phyloP scores from a whole-genome alignment of 2,329 filamentous ascomycete genomes.

The Apiospora saccharicola region DNA sequence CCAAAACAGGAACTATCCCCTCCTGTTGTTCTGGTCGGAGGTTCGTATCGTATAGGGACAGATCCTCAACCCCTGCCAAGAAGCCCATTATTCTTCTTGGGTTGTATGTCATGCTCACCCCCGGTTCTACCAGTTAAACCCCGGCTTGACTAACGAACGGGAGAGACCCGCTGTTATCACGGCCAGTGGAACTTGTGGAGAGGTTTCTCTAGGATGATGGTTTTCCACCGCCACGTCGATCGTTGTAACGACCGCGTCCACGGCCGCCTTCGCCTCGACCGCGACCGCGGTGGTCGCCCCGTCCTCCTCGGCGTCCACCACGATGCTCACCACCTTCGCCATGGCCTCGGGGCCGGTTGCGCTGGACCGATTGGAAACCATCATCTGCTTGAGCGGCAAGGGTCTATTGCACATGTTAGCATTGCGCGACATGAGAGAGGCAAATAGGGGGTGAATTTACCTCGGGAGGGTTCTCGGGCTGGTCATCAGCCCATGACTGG shows the following conservation, averaged over 20 bases:
- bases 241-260: slow-evolving; percentile 38
- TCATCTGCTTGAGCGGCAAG: slow-evolving; percentile 39
- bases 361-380: slow-evolving; percentile 44
- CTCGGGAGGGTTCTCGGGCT: slow-evolving; percentile 61
- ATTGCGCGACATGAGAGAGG: background rate
- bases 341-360: slow-evolving; percentile 42
- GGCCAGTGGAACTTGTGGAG: slow-evolving; percentile 30
- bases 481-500: slow-evolving; percentile 85
- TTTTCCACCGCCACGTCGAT: slow-evolving; percentile 35
- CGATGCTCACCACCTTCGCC: slow-evolving; percentile 38
- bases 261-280: slow-evolving; percentile 40
- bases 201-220: slow-evolving; percentile 27
- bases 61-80: background rate
- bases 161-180: slow-evolving; percentile 24
- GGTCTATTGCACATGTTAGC: slow-evolving; percentile 30
- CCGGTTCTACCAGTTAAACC: background rate
- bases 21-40: slow-evolving; percentile 7
- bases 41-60: background rate
- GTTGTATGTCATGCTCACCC: background rate
- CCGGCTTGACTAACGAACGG: slow-evolving; percentile 28
- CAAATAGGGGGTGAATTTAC: slow-evolving; percentile 43
- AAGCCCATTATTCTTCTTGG: background rate
- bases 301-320: slow-evolving; percentile 39
- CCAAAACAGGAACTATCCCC: background rate
- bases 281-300: slow-evolving; percentile 41